phyloP scores from a whole-genome alignment of 768 basidiomycete species.

The Boletus subparvulus region DNA sequence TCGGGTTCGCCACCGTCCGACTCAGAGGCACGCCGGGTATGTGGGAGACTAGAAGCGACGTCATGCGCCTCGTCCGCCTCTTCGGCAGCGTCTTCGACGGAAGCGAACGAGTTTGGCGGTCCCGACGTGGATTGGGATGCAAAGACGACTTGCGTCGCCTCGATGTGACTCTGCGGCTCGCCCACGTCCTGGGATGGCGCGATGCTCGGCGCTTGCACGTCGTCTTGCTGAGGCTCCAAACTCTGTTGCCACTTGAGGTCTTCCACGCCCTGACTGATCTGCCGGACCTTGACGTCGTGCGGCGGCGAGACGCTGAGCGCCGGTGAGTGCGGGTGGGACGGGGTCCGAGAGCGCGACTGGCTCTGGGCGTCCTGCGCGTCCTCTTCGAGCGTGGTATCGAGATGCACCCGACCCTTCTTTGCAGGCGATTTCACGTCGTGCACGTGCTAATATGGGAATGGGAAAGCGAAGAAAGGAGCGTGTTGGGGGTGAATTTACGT shows the following conservation, averaged over 20 bases:
- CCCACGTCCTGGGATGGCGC: not conserved
- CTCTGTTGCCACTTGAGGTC: conserved; percentile 69
- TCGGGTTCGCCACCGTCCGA: conserved; percentile 51
- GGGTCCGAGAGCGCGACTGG: conserved; percentile 39
- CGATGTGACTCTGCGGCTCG: conserved; percentile 12
- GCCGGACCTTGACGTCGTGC: conserved; percentile 74
- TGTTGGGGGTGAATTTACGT: conserved; percentile 28
- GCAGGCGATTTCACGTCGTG: conserved; percentile 57
- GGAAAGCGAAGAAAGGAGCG: conserved; percentile 16
- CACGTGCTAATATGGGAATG: conserved; percentile 27
- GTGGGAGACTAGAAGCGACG: conserved; percentile 22
- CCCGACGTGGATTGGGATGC: conserved; percentile 9
- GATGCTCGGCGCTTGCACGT: conserved; percentile 6
- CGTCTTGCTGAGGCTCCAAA: conserved; percentile 4
- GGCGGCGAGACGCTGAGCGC: conserved; percentile 60
- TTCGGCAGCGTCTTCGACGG: conserved; percentile 22
- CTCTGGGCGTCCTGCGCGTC: conserved; percentile 43
- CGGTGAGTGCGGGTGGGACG: conserved; percentile 30
- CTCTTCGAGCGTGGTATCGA: conserved; percentile 66
- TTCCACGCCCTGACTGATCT: conserved; percentile 78
- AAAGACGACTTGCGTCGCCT: conserved; percentile 12
- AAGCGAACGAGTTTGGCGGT: conserved; percentile 18
- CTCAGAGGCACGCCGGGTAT: conserved; percentile 36
- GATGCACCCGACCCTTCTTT: conserved; percentile 70
- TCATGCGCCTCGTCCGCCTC: conserved; percentile 35